A percentile compares a stretch with the other conserved stretches of the same genome.
Conservation (phyloP, 2,329 filamentous ascomycete species). For the Sphaerostilbella broomeana region DNA sequence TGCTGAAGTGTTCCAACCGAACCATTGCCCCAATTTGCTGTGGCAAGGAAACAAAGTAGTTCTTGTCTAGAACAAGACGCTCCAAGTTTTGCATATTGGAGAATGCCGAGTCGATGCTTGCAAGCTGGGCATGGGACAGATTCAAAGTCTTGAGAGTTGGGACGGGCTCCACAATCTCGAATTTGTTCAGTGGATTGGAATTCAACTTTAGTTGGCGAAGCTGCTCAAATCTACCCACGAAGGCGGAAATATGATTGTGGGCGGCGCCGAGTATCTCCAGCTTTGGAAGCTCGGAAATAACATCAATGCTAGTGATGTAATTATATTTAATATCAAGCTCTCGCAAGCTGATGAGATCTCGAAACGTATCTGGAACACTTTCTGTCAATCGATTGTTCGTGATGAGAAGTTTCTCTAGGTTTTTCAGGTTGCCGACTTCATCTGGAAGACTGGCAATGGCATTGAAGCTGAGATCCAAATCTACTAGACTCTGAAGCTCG, state of each 20-base stretch:
- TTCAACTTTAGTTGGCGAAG: slow-evolving; percentile 83
- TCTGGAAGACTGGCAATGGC: slow-evolving; percentile 72
- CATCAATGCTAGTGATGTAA: slow-evolving; percentile 77
- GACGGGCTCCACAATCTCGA: slow-evolving; percentile 70
- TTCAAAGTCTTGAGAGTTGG: slow-evolving; percentile 82
- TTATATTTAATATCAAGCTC: slow-evolving; percentile 97
- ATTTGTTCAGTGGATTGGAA: slow-evolving; percentile 91
- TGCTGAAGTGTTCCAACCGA: slow-evolving; percentile 84
- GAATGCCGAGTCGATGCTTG: slow-evolving; percentile 83
- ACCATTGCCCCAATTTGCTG: slow-evolving; percentile 76
- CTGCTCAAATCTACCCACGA: slow-evolving; percentile 79
- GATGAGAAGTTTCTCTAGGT: slow-evolving; percentile 83
- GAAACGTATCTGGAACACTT: slow-evolving; percentile 66
- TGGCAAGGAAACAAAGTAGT: slow-evolving; percentile 89
- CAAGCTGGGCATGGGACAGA: slow-evolving; percentile 83
- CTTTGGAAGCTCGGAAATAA: slow-evolving; percentile 74
- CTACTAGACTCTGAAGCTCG: slow-evolving; percentile 73
- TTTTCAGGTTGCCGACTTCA: slow-evolving; percentile 68
- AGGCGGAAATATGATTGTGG: slow-evolving; percentile 87
- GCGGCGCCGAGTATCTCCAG: slow-evolving; percentile 84
- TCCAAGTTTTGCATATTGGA: slow-evolving; percentile 81
- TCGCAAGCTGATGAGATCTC: slow-evolving; percentile 67
- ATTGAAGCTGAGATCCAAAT: slow-evolving; percentile 97
- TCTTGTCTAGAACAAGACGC: slow-evolving; percentile 84
- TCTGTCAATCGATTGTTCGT: slow-evolving; percentile 88